Evolutionary conservation across 345 rosid species (phyloP), one percentile per base, ranked within the genome.

Genomic region (Rhodomyrtus tomentosa): DNA sequence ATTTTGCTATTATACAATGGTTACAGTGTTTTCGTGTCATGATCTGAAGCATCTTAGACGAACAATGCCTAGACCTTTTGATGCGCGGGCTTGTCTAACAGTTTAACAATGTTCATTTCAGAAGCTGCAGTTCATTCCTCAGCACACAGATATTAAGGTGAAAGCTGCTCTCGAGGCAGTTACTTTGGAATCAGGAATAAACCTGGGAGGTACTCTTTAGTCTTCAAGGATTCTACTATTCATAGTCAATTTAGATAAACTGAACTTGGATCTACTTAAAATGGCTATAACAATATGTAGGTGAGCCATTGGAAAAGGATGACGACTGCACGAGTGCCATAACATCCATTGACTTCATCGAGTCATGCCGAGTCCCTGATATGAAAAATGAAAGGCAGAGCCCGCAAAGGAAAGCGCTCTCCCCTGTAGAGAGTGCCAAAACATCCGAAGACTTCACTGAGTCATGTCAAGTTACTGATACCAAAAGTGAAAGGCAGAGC

Each of bases 391-490:
- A 84, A 82, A 54, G 40, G 42, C 82, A 58, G 87, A 92, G 90
- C 89, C 95, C 96, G 80, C 82, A 88, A 49, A 88, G 96, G 79
- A 90, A 90, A 86, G 95, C 88, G 68, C 92, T 94, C 25, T 91
- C 98, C 81, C 93, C 95, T 5, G 85, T 93, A 79, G 87, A 89
- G 76, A 16, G 45, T 18, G 22, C 5, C 76, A 68, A 68, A 68
- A 32, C 13, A 11, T 36, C 76, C 36, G 7, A 15, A 2, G 73
- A 59, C 21, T 59, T 29, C 10, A 68, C 11, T 5, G 82, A 25
- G 53, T 81, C 86, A 62, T 84, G 90, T 21, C 92, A 88, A 7
- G 72, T 54, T 49, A 54, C 79, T 62, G 90, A 88, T 82, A 83
- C 40, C 74, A 68, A 84, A 80, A 83, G 16, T 18, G 87, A 84